Evolutionary conservation across 306 rosid genomes (phyloP).

Genomic region (Bauhinia variegata): DNA sequence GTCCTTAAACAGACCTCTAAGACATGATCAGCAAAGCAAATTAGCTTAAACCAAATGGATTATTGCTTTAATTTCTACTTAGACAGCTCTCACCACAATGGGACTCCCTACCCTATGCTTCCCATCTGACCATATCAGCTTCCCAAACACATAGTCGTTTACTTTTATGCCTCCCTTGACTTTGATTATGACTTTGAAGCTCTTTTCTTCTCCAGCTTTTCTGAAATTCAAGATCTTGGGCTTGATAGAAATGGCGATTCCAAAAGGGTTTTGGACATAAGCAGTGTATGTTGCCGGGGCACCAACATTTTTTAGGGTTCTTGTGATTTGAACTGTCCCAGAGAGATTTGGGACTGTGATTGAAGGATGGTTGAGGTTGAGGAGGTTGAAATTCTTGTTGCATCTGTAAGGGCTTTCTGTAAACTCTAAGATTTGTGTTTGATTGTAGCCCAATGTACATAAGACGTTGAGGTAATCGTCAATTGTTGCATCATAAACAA

Average conservation of each 20-base stretch:
- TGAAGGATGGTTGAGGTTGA: conserved; percentile 81
- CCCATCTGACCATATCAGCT: conserved; percentile 79
- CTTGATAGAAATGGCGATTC: conserved; percentile 54
- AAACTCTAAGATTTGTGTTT: conserved; percentile 53
- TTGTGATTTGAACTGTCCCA: conserved; percentile 52
- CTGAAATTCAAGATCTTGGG: conserved; percentile 67
- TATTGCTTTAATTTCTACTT: conserved; percentile 34
- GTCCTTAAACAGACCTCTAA: too few relatives aligned
- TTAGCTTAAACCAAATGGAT: conserved; percentile 22
- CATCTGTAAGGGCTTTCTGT: conserved; percentile 50
- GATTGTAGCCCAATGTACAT: conserved; percentile 69
- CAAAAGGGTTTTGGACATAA: conserved; percentile 51
- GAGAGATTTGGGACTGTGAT: conserved; percentile 72
- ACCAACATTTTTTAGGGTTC: conserved; percentile 80
- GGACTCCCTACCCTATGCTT: conserved; percentile 76
- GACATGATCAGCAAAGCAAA: conserved; percentile 11
- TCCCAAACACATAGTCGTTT: conserved; percentile 66
- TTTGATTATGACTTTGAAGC: conserved; percentile 53
- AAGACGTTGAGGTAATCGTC: conserved; percentile 67
- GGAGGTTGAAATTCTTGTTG: conserved; percentile 43
- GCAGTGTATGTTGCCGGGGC: conserved; percentile 62
- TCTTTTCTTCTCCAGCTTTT: conserved; percentile 66
- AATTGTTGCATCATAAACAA: conserved; percentile 68
- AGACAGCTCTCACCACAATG: conserved; percentile 62
- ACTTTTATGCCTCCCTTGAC: conserved; percentile 39